phyloP scores from a whole-genome alignment of 148 eudicot genomes.

The Arctostaphylos glauca region DNA sequence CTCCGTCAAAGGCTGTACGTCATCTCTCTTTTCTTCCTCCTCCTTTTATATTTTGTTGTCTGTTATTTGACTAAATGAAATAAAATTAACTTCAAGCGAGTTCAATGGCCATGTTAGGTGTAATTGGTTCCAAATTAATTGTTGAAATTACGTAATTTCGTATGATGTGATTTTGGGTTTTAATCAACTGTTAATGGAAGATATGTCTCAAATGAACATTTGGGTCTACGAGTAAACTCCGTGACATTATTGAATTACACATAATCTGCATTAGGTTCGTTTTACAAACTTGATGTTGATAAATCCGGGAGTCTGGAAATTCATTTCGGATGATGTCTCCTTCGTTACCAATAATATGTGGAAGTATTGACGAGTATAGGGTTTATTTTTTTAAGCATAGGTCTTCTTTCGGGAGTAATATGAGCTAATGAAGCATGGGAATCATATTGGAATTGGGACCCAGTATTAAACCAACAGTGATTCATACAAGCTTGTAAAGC shows the following conservation, averaged over 20 bases:
- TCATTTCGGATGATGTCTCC: no score
- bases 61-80: background rate
- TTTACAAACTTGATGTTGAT: no score
- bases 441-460: no score
- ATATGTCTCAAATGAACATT: background rate
- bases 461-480: no score
- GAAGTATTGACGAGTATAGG: no score
- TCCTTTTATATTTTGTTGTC: background rate
- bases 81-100: background rate
- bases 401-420: no score
- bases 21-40: background rate
- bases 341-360: no score
- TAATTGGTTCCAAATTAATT: background rate
- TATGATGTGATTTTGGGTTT: background rate
- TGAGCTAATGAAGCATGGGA: no score
- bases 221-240: background rate
- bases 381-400: no score
- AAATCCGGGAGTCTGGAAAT: no score
- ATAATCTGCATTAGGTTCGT: no score
- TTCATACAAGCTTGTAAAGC: background rate
- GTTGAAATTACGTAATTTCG: background rate
- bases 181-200: background rate
- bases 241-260: no score
- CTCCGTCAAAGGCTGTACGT: constrained; percentile 57
- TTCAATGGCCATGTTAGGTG: background rate